Conservation (phyloP, 148 eudicot species). For the Rhododendron kiyosumense region DNA sequence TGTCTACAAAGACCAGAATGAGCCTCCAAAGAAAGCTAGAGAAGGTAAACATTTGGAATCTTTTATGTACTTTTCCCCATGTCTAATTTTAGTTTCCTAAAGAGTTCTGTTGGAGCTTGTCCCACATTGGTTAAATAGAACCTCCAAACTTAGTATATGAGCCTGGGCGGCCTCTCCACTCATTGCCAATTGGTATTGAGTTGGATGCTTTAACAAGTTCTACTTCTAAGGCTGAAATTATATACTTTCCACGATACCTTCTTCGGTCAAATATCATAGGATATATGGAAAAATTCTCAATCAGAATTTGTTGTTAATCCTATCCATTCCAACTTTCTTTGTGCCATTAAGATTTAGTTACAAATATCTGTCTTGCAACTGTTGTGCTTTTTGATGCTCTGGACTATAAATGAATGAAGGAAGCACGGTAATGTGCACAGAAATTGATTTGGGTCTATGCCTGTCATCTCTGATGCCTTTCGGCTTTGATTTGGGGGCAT, state of each 20-base stretch:
- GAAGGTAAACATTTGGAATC: conserved; percentile 20
- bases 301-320: not conserved
- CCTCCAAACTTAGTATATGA: too few relatives aligned
- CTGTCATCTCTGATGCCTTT: not conserved
- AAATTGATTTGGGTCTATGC: not conserved
- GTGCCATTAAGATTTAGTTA: not conserved
- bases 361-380: not conserved
- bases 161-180: too few relatives aligned
- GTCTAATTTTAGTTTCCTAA: not conserved
- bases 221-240: not conserved
- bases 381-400: too few relatives aligned
- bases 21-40: conserved; percentile 30
- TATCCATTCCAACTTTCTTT: not conserved
- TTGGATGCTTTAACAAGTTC: not conserved
- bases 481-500: not conserved
- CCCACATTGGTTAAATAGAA: too few relatives aligned
- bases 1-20: conserved; percentile 72
- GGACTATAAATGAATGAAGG: not conserved
- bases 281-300: not conserved
- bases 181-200: too few relatives aligned
- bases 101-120: not conserved
- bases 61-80: too few relatives aligned
- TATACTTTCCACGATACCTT: not conserved
- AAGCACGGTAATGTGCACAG: not conserved
- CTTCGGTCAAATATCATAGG: not conserved